Conservation (phyloP, 1,284 basidiomycete species). For the Neolentinus lepideus region DNA sequence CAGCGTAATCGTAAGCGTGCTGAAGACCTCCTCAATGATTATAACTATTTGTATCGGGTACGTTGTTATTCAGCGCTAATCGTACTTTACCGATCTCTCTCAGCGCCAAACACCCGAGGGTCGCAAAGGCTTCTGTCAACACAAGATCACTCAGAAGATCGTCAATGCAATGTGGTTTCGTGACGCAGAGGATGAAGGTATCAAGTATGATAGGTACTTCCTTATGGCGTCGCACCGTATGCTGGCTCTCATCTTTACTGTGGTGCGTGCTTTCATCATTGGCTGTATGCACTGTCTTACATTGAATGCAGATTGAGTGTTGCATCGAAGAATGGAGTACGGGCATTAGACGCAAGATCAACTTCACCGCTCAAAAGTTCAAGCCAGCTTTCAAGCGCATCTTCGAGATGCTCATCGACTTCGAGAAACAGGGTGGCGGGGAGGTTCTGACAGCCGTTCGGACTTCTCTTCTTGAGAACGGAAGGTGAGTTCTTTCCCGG, state of each 20-base stretch:
- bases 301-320: conserved; percentile 8
- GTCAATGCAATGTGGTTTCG: conserved; percentile 6
- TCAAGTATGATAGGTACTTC: conserved; percentile 5
- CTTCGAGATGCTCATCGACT: conserved; percentile 3
- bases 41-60: neutral
- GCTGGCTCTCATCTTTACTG: conserved; percentile 5
- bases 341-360: neutral
- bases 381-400: conserved; percentile 1
- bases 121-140: neutral
- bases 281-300: neutral
- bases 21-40: neutral
- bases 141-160: neutral
- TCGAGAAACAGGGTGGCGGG: conserved; percentile 1
- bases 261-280: neutral
- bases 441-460: neutral
- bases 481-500: neutral
- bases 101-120: neutral
- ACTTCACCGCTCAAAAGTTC: conserved; percentile 6
- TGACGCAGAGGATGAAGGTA: neutral
- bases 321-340: conserved; percentile 8
- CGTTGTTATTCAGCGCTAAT: neutral
- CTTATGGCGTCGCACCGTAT: neutral
- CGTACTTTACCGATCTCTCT: too few species aligned
- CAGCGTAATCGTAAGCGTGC: neutral
- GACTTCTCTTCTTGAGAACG: neutral